phyloP scores from a whole-genome alignment of 495 filamentous ascomycete species.

The Cercophora sp. region DNA sequence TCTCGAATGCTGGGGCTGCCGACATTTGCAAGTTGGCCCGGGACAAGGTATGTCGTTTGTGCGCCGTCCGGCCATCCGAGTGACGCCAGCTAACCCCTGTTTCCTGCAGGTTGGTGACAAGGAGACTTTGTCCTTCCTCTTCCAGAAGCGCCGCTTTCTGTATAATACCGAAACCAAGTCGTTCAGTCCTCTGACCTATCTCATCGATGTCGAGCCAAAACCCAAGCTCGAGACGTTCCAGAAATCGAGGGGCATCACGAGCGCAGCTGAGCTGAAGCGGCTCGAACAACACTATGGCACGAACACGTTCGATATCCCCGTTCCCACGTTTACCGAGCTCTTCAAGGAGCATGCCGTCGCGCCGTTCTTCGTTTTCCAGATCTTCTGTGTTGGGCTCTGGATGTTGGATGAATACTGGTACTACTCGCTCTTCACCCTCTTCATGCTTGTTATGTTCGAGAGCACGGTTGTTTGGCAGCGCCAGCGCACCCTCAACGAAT shows the following conservation, averaged over 20 bases:
- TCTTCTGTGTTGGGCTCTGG: conserved; percentile 98
- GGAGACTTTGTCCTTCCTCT: conserved; percentile 81
- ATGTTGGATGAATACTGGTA: conserved; percentile 99
- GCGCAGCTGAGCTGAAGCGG: conserved; percentile 65
- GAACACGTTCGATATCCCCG: conserved; percentile 97
- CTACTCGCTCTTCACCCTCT: conserved; percentile 96
- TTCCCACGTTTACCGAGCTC: conserved; percentile 90
- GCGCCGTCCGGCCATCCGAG: neutral
- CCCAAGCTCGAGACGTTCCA: conserved; percentile 75
- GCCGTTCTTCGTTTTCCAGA: conserved; percentile 98
- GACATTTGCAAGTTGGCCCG: conserved; percentile 79
- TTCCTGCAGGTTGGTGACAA: conserved; percentile 57
- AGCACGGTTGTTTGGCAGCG: conserved; percentile 99
- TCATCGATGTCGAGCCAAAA: conserved; percentile 78
- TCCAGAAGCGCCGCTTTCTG: conserved; percentile 96
- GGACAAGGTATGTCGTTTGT: conserved; percentile 55
- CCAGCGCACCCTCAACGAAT: conserved; percentile 93
- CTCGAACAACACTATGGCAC: conserved; percentile 90
- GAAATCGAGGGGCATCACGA: conserved; percentile 65
- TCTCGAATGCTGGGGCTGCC: conserved; percentile 80
- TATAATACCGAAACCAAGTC: conserved; percentile 63
- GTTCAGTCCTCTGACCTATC: conserved; percentile 80
- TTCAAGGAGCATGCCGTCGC: conserved; percentile 98
- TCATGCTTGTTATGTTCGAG: conserved; percentile 97
- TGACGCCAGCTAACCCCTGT: conserved; percentile 11